These are phyloP conservation scores for Bjerkandera adusta DNA, from an alignment of 1,284 basidiomycete genomes.

Conservation along the genomic window DNA sequence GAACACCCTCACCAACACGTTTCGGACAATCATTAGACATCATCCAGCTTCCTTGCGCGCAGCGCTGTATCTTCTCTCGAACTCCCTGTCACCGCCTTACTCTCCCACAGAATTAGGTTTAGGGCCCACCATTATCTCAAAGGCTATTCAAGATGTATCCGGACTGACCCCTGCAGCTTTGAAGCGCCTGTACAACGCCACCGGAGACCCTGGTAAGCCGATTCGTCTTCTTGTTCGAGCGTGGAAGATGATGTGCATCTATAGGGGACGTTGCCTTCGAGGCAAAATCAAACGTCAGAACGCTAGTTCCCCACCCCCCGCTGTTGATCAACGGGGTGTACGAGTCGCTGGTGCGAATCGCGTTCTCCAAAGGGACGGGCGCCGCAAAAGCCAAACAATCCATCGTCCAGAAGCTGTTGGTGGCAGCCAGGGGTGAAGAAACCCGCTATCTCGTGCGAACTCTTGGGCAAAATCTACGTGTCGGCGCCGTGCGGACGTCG, in stretches of 20 bases:
- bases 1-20: constrained; percentile 77
- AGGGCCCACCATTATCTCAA: constrained; percentile 75
- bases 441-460: constrained; percentile 82
- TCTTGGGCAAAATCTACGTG: constrained; percentile 79
- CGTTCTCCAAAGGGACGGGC: constrained; percentile 68
- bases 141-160: constrained; percentile 81
- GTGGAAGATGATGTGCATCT: background rate
- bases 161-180: constrained; percentile 71
- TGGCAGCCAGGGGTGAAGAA: constrained; percentile 87
- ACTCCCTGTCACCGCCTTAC: constrained; percentile 82
- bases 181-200: constrained; percentile 60
- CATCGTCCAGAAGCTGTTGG: constrained; percentile 79
- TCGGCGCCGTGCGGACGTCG: constrained; percentile 85
- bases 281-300: constrained; percentile 78
- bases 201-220: constrained; percentile 56
- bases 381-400: constrained; percentile 76
- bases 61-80: constrained; percentile 89
- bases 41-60: constrained; percentile 74
- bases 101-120: constrained; percentile 74
- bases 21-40: constrained; percentile 68
- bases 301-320: constrained; percentile 71
- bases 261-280: constrained; percentile 80
- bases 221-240: background rate
- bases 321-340: constrained; percentile 68
- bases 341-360: constrained; percentile 61